Evolutionary conservation across 2,329 filamentous ascomycete genomes (phyloP), one percentile per base, ranked within the genome.

Genomic region (Pseudogymnoascus sp.): DNA sequence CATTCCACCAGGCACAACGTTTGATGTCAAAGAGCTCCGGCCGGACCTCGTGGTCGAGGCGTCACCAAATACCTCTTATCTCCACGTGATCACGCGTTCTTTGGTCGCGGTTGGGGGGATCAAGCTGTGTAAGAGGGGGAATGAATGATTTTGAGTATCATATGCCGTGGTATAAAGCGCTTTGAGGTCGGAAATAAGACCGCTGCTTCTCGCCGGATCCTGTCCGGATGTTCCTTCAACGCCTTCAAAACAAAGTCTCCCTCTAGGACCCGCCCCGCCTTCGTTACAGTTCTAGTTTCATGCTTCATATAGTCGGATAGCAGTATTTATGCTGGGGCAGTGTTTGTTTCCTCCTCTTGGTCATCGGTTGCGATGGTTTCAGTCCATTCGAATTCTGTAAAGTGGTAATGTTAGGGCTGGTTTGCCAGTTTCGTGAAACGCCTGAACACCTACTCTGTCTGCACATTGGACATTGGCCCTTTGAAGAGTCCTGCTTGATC

Each of bases 401-500:
- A 12, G 7, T 19, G 11, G 62, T 25, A 12, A 22, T 19, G 49
- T 55, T 55, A 55, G 49, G 12, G 58, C 30, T 71, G 64, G 68
- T 68, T 67, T 62, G 64, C 60, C 30, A 60, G 33, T 23, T 16
- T 1, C 35, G 3, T 39, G 12, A 60, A 12, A 12, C 16, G 25
- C 28, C 14, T 30, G 19, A 7, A 39, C 30, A 72, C 81, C 69
- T 82, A 94, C 91, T 91, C 76, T 97, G 94, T 68, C 94, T 85
- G 73, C 94, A 99, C 94, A 99, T 97, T 28, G 94, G 94, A 74
- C 94, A 99, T 66, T 97, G 89, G 22, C 93, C 93, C 70, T 92
- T 93, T 28, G 92, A 90, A 11, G 91, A 87, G 66, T 97, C 94
- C 74, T 97, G 92, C 72, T 94, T 91, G 69, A 99, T 91, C 94